Base-by-base conservation (phyloP, 805 yeast species). In the Teunomyces lycoperdinae region DNA sequence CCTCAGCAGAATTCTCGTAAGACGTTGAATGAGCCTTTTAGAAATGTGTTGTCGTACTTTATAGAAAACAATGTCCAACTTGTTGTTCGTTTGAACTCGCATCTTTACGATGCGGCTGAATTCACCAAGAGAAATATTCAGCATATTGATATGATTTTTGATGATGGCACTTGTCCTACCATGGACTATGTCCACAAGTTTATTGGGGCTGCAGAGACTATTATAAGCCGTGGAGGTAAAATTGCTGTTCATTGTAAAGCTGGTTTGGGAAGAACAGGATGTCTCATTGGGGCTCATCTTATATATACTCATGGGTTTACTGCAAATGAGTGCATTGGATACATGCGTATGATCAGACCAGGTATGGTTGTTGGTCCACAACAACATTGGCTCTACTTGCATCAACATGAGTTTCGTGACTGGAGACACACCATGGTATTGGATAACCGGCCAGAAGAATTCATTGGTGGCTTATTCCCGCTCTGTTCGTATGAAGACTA, bases 291-390 rank as follows among this genome's bases (percentile, higher is more conserved):
- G 5, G 99, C 99, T 0, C 96, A 92, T 67, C 75, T 94, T 55
- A 94, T 94, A 44, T 94, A 94, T 64, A 89, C 96, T 2, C 94
- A 92, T 64, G 97, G 97, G 0, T 94, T 94, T 63, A 94, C 98
- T 4, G 99, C 99, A 2, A 87, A 81, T 63, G 99, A 94, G 67
- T 94, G 96, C 67, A 94, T 94, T 58, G 96, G 92, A 1, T 94
- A 90, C 63, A 87, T 94, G 92, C 79, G 99, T 65, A 87, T 94
- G 80, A 78, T 94, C 53, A 81, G 99, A 56, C 99, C 99, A 0
- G 99, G 99, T 36, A 94, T 94, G 99, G 97, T 94, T n/a, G 99
- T 94, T 28, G 99, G 99, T 0, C 99, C 99, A 2, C 99, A 94
- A 67, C 99, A 94, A 65, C 99, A 94, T 71, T 94, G 99, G 99